Conservation (phyloP, 768 basidiomycete genomes). For the Calocybe indica region DNA sequence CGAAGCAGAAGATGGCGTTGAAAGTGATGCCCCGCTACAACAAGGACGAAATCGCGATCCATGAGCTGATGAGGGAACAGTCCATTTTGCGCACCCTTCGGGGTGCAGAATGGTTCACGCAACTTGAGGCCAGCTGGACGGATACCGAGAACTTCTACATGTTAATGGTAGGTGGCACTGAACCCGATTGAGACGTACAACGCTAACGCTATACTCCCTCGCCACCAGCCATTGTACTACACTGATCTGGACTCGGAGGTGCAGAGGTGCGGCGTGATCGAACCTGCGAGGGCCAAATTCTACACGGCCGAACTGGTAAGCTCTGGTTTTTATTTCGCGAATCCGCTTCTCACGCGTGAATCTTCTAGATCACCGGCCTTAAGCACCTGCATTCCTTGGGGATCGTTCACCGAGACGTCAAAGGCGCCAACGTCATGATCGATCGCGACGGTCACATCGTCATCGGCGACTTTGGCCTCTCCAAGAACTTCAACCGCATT, state of each 20-base stretch:
- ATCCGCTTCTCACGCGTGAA: neutral
- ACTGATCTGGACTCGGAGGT: slow-evolving; percentile 26
- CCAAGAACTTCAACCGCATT: slow-evolving; percentile 18
- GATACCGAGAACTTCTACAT: slow-evolving; percentile 13
- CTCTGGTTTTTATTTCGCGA: neutral
- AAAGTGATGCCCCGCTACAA: slow-evolving; percentile 7
- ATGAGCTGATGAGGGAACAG: slow-evolving; percentile 7
- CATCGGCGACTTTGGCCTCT: slow-evolving; percentile 25
- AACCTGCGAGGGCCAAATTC: slow-evolving; percentile 19
- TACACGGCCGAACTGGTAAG: slow-evolving; percentile 30
- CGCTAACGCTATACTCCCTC: neutral
- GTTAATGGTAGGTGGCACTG: slow-evolving; percentile 2
- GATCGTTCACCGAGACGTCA: slow-evolving; percentile 28
- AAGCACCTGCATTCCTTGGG: slow-evolving; percentile 23
- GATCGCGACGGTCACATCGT: slow-evolving; percentile 23
- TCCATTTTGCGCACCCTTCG: slow-evolving; percentile 1
- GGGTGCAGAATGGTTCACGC: slow-evolving; percentile 1
- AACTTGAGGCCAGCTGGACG: slow-evolving; percentile 8
- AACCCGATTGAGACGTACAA: neutral
- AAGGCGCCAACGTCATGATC: slow-evolving; percentile 26
- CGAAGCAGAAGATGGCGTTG: slow-evolving; percentile 5
- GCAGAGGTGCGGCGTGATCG: slow-evolving; percentile 17
- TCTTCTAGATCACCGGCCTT: slow-evolving; percentile 22
- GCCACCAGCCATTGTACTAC: slow-evolving; percentile 18
- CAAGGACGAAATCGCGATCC: neutral